Conservation (phyloP, 2,329 filamentous ascomycete genomes). For the Pyrenophora teres region DNA sequence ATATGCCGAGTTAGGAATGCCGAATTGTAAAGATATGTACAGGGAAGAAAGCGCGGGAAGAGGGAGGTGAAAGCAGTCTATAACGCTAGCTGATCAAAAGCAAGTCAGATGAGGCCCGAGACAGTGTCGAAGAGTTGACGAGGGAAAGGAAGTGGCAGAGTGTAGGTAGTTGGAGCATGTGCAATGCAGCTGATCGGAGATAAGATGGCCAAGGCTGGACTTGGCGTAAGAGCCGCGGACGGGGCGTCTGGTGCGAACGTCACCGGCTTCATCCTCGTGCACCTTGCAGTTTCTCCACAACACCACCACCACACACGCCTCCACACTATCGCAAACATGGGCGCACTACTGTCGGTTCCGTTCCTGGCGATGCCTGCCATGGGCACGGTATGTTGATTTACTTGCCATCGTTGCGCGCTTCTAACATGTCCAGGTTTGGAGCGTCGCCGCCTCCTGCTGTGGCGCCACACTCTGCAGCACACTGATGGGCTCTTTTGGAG, state of each 20-base stretch:
- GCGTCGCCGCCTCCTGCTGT: conserved; percentile 86
- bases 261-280: conserved; percentile 20
- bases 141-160: conserved; percentile 1
- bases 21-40: conserved; percentile 1
- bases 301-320: conserved; percentile 12
- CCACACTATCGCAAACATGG: conserved; percentile 64
- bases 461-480: conserved; percentile 96
- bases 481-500: conserved; percentile 88
- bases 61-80: not conserved
- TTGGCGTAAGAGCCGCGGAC: conserved; percentile 20
- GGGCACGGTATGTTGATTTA: conserved; percentile 70
- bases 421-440: conserved; percentile 64
- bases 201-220: conserved; percentile 22
- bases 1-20: conserved; percentile 3
- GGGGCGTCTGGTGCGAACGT: conserved; percentile 17
- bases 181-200: conserved; percentile 20
- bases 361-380: conserved; percentile 85
- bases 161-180: conserved; percentile 10
- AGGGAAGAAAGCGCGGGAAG: conserved; percentile 1
- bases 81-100: not conserved
- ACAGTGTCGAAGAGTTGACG: not conserved
- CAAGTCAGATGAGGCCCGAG: conserved; percentile 2
- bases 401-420: conserved; percentile 10
- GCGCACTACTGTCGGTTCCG: conserved; percentile 86
- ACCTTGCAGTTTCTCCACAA: conserved; percentile 14